These are phyloP conservation scores for Torulaspora franciscae DNA, from an alignment of 805 yeast genomes.

Conservation along the genomic window DNA sequence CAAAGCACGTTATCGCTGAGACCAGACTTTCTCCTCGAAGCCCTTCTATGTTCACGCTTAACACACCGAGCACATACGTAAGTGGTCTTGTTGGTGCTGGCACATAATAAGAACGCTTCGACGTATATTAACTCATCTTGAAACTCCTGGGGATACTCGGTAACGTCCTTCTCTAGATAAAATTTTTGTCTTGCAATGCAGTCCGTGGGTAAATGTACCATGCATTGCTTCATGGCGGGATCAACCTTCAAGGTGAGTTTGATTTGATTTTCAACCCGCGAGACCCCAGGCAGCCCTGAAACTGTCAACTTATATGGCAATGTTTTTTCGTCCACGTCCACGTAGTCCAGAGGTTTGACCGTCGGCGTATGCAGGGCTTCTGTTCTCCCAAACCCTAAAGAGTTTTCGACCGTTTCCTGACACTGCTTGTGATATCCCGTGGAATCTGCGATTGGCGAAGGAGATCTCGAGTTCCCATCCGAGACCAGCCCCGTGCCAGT, in stretches of 20 bases:
- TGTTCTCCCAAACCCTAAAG: conserved; percentile 23
- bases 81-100: conserved; percentile 49
- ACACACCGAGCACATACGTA: conserved; percentile 84
- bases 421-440: conserved; percentile 13
- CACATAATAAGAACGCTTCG: conserved; percentile 75
- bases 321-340: conserved; percentile 25
- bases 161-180: conserved; percentile 49
- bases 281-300: conserved; percentile 64
- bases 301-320: conserved; percentile 48
- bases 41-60: conserved; percentile 89
- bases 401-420: conserved; percentile 20
- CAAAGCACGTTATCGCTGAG: conserved; percentile 71
- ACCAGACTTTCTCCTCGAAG: conserved; percentile 85
- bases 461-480: conserved; percentile 4
- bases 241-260: conserved; percentile 62
- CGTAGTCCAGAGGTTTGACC: conserved; percentile 27
- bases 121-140: conserved; percentile 55
- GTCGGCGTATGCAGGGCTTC: conserved; percentile 19
- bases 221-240: conserved; percentile 59
- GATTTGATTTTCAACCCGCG: conserved; percentile 95
- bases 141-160: conserved; percentile 42
- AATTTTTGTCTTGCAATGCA: conserved; percentile 83
- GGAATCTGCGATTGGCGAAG: conserved; percentile 5
- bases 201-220: conserved; percentile 80
- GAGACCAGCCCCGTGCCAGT: background rate